Evolutionary conservation across 768 basidiomycete genomes (phyloP).

Genomic region (Gloeophyllum trabeum): DNA sequence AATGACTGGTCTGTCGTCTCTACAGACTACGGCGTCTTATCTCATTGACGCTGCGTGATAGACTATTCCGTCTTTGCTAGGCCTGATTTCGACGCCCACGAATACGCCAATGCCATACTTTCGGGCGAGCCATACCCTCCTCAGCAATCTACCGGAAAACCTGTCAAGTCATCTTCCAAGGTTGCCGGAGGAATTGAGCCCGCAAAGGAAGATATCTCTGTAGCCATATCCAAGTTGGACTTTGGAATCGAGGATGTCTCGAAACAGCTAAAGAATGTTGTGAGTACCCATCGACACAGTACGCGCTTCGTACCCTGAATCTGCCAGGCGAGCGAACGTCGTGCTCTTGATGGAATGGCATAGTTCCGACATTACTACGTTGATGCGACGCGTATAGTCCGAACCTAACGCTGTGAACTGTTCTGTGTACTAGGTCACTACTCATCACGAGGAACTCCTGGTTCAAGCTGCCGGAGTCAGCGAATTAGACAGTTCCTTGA

Average conservation of each 20-base stretch:
- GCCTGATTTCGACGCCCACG: slow-evolving; percentile 73
- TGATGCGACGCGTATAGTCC: too few relatives aligned
- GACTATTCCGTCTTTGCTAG: slow-evolving; percentile 72
- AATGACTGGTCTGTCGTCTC: too few relatives aligned
- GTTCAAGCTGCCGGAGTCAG: slow-evolving; percentile 69
- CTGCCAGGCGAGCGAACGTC: too few relatives aligned
- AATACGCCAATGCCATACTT: slow-evolving; percentile 85
- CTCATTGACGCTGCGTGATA: slow-evolving; percentile 11
- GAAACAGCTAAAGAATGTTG: slow-evolving; percentile 80
- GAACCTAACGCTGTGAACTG: background rate
- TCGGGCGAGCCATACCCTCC: slow-evolving; percentile 70
- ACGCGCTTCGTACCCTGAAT: too few relatives aligned
- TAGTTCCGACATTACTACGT: too few relatives aligned
- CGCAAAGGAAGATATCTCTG: slow-evolving; percentile 78
- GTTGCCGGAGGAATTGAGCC: slow-evolving; percentile 38
- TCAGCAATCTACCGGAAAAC: slow-evolving; percentile 21
- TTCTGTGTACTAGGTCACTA: slow-evolving; percentile 51
- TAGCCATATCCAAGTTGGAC: slow-evolving; percentile 81
- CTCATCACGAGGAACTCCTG: slow-evolving; percentile 75
- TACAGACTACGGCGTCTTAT: too few relatives aligned
- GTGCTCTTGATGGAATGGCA: too few relatives aligned
- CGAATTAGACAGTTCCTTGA: slow-evolving; percentile 59
- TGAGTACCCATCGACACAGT: slow-evolving; percentile 33
- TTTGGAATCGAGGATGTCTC: slow-evolving; percentile 86
- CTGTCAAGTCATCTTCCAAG: slow-evolving; percentile 19